Evolutionary conservation across 768 basidiomycete genomes (phyloP).

Genomic region (Termitomyces sp.): DNA sequence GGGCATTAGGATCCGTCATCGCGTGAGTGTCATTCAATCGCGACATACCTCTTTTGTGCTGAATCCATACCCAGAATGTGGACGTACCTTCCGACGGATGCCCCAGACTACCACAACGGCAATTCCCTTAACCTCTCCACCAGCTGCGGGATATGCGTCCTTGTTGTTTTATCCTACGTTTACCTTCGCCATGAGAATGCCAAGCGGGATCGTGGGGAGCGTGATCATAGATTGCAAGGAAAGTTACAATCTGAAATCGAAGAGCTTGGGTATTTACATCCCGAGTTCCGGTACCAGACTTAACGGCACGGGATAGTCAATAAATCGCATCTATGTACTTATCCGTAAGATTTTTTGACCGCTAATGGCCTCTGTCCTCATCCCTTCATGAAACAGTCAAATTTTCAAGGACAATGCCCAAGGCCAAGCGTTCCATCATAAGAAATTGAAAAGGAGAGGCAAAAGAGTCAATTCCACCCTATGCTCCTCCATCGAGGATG

Average conservation of each 20-base stretch:
- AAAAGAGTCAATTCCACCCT: too few species aligned
- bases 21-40: slow-evolving; percentile 27
- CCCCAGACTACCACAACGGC: slow-evolving; percentile 44
- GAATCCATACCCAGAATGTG: slow-evolving; percentile 29
- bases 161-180: slow-evolving; percentile 25
- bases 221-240: slow-evolving; percentile 36
- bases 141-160: slow-evolving; percentile 25
- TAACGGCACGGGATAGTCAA: background rate
- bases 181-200: slow-evolving; percentile 40
- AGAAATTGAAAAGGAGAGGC: too few species aligned
- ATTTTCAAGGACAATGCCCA: too few species aligned
- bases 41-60: background rate
- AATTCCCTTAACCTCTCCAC: slow-evolving; percentile 42
- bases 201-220: slow-evolving; percentile 38
- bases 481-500: too few species aligned
- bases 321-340: background rate
- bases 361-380: background rate
- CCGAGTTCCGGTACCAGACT: slow-evolving; percentile 38
- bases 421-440: background rate
- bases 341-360: background rate
- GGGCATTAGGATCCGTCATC: slow-evolving; percentile 41
- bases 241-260: slow-evolving; percentile 33
- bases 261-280: slow-evolving; percentile 42
- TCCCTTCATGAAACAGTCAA: background rate
- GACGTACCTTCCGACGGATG: slow-evolving; percentile 43